Percentiles rank a stretch among this genome's conserved stretches.
phyloP scores from a whole-genome alignment of 768 basidiomycete genomes.

The Lactifluus hygrophoroides region DNA sequence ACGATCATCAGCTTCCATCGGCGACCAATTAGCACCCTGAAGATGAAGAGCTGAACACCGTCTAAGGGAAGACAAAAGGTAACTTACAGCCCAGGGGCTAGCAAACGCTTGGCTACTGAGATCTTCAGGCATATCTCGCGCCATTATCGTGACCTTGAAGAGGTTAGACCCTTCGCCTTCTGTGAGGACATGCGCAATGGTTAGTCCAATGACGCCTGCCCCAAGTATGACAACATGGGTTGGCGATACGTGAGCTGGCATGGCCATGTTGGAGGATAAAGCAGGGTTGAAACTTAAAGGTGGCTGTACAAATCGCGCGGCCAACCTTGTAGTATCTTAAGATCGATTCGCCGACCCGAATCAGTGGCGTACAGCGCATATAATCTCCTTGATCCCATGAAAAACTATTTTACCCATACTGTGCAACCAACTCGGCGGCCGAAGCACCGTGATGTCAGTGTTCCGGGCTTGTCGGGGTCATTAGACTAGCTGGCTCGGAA shows the following conservation, averaged over 20 bases:
- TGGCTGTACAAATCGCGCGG: neutral
- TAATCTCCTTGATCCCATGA: no score
- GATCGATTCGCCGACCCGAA: neutral
- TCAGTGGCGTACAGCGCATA: neutral
- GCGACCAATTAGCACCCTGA: conserved; percentile 43
- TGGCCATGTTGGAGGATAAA: neutral
- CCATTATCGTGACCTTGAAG: conserved; percentile 30
- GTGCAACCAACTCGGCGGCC: neutral
- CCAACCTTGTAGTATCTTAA: neutral
- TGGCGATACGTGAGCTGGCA: neutral
- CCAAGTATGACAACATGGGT: conserved; percentile 32
- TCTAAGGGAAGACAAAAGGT: neutral
- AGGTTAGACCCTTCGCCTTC: conserved; percentile 4
- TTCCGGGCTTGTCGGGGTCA: neutral
- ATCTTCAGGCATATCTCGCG: conserved; percentile 34
- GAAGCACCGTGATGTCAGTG: neutral
- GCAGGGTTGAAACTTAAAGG: neutral
- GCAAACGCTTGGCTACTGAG: conserved; percentile 38
- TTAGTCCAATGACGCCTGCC: conserved; percentile 39
- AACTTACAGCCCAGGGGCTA: conserved; percentile 43
- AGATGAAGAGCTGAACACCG: neutral
- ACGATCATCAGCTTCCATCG: conserved; percentile 30
- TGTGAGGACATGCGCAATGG: conserved; percentile 32
- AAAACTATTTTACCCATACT: no score
- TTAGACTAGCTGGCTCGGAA: neutral